Base-by-base conservation (phyloP, 441 rosid genomes). In the Capsella rubella region DNA sequence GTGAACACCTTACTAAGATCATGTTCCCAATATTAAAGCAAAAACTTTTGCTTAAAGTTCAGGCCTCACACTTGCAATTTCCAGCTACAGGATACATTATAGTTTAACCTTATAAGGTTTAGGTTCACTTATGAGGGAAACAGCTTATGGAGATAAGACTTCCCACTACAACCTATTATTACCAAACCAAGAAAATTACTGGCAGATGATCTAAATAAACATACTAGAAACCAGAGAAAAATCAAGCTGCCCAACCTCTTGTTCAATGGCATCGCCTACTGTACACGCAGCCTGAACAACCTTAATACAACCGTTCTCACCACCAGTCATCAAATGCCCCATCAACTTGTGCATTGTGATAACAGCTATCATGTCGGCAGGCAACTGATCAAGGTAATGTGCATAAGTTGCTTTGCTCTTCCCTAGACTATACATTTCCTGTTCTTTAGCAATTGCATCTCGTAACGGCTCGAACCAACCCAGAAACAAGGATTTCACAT, bases 391-490 rank as follows among this genome's bases (percentile, higher is more conserved):
- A 40, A 90, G 64, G 73, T 82, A 87, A 1, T 82, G 87, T 31
- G 90, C 85, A 84, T 89, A 84, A 3, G 81, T 68, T 2, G 84
- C 71, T 82, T 69, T 91, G 13, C 62, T 78, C 85, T 87, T 85
- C 80, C 85, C 86, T 21, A 15, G 32, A 56, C 85, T 80, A 82
- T 77, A 83, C 76, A 72, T 69, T 55, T 89, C 90, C 80, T 95
- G 98, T 29, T 91, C 97, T 67, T 83, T 81, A 56, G 15, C 57
- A 59, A 95, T 90, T 14, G 88, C 97, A 82, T 95, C 90, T 64
- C 86, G 79, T 37, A 95, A 75, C 18, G 99, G 98, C 77, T 95
- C 97, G 51, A 95, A 93, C 98, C 99, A 95, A 46, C 97, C 98
- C 8, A 95, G 87, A 81, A 95, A 91, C 87, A 95, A 78, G 0